Base-by-base conservation (phyloP, 2,329 filamentous ascomycete species). In the Aspergillus sp. region DNA sequence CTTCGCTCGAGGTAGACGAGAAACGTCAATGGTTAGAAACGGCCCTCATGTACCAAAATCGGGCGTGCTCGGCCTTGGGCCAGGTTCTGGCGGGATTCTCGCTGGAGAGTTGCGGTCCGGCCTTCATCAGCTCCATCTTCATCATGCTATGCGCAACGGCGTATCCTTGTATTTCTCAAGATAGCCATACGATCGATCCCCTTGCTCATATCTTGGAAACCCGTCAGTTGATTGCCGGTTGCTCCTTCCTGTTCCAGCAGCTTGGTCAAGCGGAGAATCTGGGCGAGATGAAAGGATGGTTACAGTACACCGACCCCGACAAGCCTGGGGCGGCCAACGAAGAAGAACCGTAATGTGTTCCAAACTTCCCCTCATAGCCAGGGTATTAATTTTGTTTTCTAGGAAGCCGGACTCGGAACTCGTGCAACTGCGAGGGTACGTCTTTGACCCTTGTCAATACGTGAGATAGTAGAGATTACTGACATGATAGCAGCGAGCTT, bases 51-150 rank as follows among this genome's bases (percentile, higher is more conserved):
- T 76, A 78, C 56, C 75, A 78, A 59, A 73, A 69, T 49, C 68
- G 73, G 31, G 71, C 73, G 4, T 72, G 75, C 22, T 65, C 70
- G 9, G 71, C 71, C 1, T 68, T 75, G 29, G 70, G 72, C 39
- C 71, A 73, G 24, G 67, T 71, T n/a, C 60, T 78, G 6, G 64
- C 67, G 2, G 66, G 76, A 14, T 72, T 81, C 18, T 75, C 76
- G 2, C 68, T 75, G 4, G 69, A 74, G 1, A 79, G 79, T 50
- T 77, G 75, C 42, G 76, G 78, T 12, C 78, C 79, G 1, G 74
- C 73, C 4, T 78, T 78, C 56, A 69, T 75, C 32, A 73, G 74
- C n/a, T 71, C 75, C 10, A 71, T 78, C 11, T 74, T 78, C 39
- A 75, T 77, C 39, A 71, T 77, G 63, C 59, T 77, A 6, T 77